Conservation (phyloP, 2,329 filamentous ascomycete species). For the Delphinella strobiligena region DNA sequence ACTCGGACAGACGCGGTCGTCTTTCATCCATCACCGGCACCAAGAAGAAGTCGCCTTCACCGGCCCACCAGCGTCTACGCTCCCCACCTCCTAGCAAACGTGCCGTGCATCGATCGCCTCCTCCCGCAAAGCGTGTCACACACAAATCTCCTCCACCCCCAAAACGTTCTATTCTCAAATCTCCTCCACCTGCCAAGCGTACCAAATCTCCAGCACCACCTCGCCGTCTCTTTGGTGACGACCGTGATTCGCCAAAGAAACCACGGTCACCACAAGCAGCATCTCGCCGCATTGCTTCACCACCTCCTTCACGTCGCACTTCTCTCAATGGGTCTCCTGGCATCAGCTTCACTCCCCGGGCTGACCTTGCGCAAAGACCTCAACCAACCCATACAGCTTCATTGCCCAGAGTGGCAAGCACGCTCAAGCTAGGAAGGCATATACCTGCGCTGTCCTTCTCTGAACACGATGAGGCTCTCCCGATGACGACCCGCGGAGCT, state of each 20-base stretch:
- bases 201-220: conserved; percentile 33
- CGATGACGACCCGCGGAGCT: conserved; percentile 71
- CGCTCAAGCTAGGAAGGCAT: conserved; percentile 7
- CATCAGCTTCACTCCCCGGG: conserved; percentile 18
- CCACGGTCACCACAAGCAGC: conserved; percentile 32
- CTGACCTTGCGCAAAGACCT: conserved; percentile 34
- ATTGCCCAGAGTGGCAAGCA: conserved; percentile 48
- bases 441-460: neutral
- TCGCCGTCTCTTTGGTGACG: conserved; percentile 49
- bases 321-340: conserved; percentile 28
- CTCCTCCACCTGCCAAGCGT: conserved; percentile 18
- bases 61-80: conserved; percentile 51
- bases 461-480: conserved; percentile 28
- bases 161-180: conserved; percentile 16
- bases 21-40: conserved; percentile 12
- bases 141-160: conserved; percentile 21
- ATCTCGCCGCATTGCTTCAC: conserved; percentile 44
- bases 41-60: conserved; percentile 32
- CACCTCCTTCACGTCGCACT: conserved; percentile 47
- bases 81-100: conserved; percentile 25
- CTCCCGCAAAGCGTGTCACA: conserved; percentile 17
- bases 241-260: conserved; percentile 58
- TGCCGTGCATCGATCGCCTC: conserved; percentile 33
- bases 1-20: conserved; percentile 36
- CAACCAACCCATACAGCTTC: conserved; percentile 71